Evolutionary conservation across 805 yeast species (phyloP), one percentile per base, ranked within the genome.

Genomic region (Yarrowia hollandica): DNA sequence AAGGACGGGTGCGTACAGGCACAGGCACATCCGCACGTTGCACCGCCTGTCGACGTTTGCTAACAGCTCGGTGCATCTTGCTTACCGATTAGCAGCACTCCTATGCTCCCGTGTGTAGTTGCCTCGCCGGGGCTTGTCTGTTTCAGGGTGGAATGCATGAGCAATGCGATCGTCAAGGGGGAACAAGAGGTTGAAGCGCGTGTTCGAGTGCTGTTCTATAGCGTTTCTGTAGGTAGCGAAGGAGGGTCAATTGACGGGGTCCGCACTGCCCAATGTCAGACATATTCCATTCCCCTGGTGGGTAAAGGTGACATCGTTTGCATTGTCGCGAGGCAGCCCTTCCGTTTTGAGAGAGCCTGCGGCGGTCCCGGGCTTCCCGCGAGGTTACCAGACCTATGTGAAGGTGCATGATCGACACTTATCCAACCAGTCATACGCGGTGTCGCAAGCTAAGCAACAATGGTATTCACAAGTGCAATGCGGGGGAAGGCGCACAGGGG

Each of bases 141-240:
- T 44, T 44, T 44, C 52, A 44, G 25, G 52, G 52, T 44, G 52
- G 52, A 44, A 44, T 44, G 52, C 52, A 44, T 44, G 35, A 19
- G 35, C 35, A 44, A 44, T 44, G 52, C 52, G 52, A 44, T 28
- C 35, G 16, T 44, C 52, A 44, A 44, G 52, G 52, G 52, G 50
- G 23, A n/a, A 23, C 46, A 23, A 41, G 46, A 39, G 33, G 33
- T 41, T 12, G 33, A 26, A 7, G 23, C 48, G 48, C 48, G 48
- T 41, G 23, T 41, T 5, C 28, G 15, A 41, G 16, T 25, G n/a
- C 23, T 26, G 30, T 3, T n/a, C n/a, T n/a, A n/a, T n/a, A n/a
- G n/a, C n/a, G 16, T 4, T 14, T 25, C 33, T 41, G 16, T 41
- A 21, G 42, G 18, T n/a, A 37, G n/a, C n/a, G n/a, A 14, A 9